Base-by-base conservation (phyloP, 495 filamentous ascomycete genomes). In the Neurospora sp. region DNA sequence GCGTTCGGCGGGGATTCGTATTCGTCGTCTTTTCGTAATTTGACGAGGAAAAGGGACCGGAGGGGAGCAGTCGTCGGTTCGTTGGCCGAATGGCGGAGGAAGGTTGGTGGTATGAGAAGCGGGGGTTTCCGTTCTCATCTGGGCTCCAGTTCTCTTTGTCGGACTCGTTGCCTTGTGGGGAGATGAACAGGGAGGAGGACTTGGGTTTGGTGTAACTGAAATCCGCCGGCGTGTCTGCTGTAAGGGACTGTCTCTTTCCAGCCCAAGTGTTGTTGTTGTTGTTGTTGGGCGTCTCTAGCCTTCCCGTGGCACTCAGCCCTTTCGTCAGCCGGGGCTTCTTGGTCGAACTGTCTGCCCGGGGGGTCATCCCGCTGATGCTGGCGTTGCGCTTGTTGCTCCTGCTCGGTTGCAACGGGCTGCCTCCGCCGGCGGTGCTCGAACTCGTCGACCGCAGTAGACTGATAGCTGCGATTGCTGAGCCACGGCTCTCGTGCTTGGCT, bases 81-180 rank as follows among this genome's bases (percentile, higher is more conserved):
- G 38, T 42, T 10, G 74, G 31, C 0, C 69, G 62, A 8, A 27
- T 31, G 62, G 5, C 39, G 44, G 69, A 12, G 70, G 70, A 59
- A 20, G 74, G 71, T 62, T 71, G 69, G 7, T 62, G 70, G 27
- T 75, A 72, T 76, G 80, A 82, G 48, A 75, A 78, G 38, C 71
- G 75, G 27, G 81, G 70, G 82, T 85, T 77, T 82, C 89, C 77
- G 73, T 85, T 78, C 84, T 84, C 73, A 79, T 86, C 74, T 71
- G 86, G 76, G 69, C 90, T 87, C 93, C 92, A 96, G 79, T 98
- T 98, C 83, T 98, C 94, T 80, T 98, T 98, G 77, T 98, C 94
- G 2, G 93, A 96, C 71, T 97, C 94, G 46, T 90, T 75, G 42
- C 80, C 82, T 2, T 80, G 79, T 0, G 78, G 76, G 40, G 78